A percentile compares a stretch with the other conserved stretches of the same genome.
Conservation (phyloP, 495 filamentous ascomycete genomes). For the Pyrenopolyporus hunteri region DNA sequence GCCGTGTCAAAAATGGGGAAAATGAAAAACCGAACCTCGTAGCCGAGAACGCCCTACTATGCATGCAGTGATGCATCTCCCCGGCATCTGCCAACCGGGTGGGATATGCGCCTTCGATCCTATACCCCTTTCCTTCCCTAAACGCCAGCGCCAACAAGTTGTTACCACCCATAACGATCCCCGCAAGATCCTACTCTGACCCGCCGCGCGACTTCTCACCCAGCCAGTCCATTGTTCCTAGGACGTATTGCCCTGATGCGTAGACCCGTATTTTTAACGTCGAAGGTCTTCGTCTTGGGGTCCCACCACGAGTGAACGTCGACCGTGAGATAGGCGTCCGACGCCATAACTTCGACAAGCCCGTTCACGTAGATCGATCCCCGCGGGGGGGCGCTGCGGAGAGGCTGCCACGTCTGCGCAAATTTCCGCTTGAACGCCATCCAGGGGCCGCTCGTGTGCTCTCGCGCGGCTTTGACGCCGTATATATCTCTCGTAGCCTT, state of each 20-base stretch:
- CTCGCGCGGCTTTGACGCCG: constrained; percentile 47
- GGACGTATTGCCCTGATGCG: constrained; percentile 11
- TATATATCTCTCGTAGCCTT: constrained; percentile 40
- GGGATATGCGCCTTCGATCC: constrained; percentile 17
- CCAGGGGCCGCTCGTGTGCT: constrained; percentile 44
- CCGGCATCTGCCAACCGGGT: constrained; percentile 8
- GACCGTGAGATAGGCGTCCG: constrained; percentile 49
- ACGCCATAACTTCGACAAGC: constrained; percentile 67
- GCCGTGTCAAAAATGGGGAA: background rate
- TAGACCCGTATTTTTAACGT: constrained; percentile 8
- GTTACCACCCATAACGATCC: constrained; percentile 3
- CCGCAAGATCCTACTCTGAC: background rate
- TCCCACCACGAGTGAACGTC: constrained; percentile 41
- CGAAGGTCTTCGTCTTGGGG: constrained; percentile 36
- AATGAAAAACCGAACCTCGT: constrained; percentile 7
- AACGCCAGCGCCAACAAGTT: constrained; percentile 13
- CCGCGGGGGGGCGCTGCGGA: constrained; percentile 57
- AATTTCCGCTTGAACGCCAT: constrained; percentile 62
- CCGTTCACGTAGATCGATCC: constrained; percentile 70
- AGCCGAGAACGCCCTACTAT: constrained; percentile 24
- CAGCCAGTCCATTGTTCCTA: constrained; percentile 1
- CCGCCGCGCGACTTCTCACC: background rate
- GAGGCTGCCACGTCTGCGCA: constrained; percentile 50
- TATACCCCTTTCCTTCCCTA: background rate
- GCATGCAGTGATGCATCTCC: constrained; percentile 19